phyloP scores from a whole-genome alignment of 257 asterid genomes.

The Henckelia pumila region DNA sequence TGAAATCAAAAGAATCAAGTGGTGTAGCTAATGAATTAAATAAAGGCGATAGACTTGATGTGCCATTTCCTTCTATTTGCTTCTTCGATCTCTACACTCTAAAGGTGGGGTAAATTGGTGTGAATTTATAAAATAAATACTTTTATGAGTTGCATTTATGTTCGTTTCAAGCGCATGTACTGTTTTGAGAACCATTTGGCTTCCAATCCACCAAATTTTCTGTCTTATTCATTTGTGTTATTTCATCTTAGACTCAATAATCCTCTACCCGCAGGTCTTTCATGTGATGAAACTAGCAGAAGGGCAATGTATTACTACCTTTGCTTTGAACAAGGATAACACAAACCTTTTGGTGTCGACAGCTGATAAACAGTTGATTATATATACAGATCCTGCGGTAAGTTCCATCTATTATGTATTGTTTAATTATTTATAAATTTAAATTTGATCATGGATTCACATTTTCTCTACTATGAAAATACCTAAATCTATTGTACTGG shows the following conservation, averaged over 20 bases:
- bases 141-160: constrained; percentile 1
- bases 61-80: constrained; percentile 78
- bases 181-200: constrained; percentile 4
- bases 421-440: constrained; percentile 6
- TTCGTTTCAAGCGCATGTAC: background rate
- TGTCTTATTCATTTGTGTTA: background rate
- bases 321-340: constrained; percentile 77
- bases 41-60: constrained; percentile 46
- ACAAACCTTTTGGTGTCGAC: constrained; percentile 92
- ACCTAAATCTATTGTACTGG: background rate
- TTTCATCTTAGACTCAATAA: constrained; percentile 18
- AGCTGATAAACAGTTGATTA: constrained; percentile 73
- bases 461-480: background rate
- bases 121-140: background rate
- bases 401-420: constrained; percentile 37
- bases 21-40: constrained; percentile 39
- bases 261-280: constrained; percentile 48
- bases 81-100: constrained; percentile 74
- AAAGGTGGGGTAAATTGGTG: constrained; percentile 43
- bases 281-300: constrained; percentile 66
- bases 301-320: constrained; percentile 73
- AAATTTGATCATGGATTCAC: constrained; percentile 2
- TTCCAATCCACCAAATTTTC: constrained; percentile 1
- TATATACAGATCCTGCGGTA: constrained; percentile 94
- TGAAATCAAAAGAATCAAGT: constrained; percentile 26